Conservation (phyloP, 805 yeast species). For the Metschnikowia picachoensis region DNA sequence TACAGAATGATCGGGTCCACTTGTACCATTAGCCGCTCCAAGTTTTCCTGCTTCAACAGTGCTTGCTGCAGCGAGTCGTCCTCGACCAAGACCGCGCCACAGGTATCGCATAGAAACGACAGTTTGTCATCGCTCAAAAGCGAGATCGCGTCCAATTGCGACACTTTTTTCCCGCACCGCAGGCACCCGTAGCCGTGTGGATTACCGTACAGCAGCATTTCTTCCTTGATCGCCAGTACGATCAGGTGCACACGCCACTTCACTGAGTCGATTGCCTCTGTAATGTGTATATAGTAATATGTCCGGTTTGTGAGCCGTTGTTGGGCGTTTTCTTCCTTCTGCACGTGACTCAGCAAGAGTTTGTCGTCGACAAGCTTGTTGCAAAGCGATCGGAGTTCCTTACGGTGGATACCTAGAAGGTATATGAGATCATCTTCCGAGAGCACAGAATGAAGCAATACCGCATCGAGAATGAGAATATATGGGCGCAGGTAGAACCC, state of each 20-base stretch:
- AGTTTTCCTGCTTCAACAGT: slow-evolving; percentile 70
- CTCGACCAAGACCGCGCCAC: slow-evolving; percentile 74
- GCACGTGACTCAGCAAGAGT: slow-evolving; percentile 64
- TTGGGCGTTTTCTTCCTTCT: slow-evolving; percentile 58
- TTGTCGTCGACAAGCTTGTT: slow-evolving; percentile 82
- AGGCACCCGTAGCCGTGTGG: slow-evolving; percentile 95
- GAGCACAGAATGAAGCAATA: slow-evolving; percentile 80
- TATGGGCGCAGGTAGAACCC: slow-evolving; percentile 86
- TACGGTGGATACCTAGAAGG: slow-evolving; percentile 77
- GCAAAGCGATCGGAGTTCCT: slow-evolving; percentile 80
- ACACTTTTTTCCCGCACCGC: slow-evolving; percentile 72
- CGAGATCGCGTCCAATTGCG: slow-evolving; percentile 85
- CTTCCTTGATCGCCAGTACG: slow-evolving; percentile 74
- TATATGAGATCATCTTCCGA: slow-evolving; percentile 88
- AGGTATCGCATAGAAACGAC: slow-evolving; percentile 79
- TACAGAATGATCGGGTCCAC: slow-evolving; percentile 83
- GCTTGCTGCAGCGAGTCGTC: slow-evolving; percentile 87
- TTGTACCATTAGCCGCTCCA: slow-evolving; percentile 83
- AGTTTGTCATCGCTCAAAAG: slow-evolving; percentile 74
- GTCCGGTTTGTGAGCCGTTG: slow-evolving; percentile 68
- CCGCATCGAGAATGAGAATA: slow-evolving; percentile 80
- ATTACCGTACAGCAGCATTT: slow-evolving; percentile 77
- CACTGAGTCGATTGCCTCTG: slow-evolving; percentile 92
- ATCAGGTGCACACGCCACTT: slow-evolving; percentile 94
- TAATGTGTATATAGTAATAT: slow-evolving; percentile 81